Evolutionary conservation across 1,139 yeast species (phyloP).

Genomic region (Yamadazyma dushanensis): DNA sequence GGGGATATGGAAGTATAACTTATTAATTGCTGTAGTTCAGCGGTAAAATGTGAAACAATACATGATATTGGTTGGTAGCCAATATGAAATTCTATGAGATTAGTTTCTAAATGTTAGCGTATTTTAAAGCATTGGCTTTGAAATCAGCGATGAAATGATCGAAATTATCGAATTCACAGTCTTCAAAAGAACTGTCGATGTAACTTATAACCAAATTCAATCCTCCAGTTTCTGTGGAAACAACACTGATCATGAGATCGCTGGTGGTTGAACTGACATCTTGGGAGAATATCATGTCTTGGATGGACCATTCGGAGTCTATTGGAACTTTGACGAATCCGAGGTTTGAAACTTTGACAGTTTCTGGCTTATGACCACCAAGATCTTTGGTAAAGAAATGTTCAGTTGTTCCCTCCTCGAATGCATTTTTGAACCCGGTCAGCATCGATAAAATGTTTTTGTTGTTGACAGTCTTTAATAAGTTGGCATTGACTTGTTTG

Average conservation of each 20-base stretch:
- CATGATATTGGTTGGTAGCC: too few species aligned
- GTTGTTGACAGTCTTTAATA: constrained; percentile 22
- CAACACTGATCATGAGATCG: constrained; percentile 35
- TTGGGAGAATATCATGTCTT: constrained; percentile 37
- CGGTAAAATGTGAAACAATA: too few species aligned
- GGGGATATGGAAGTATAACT: too few species aligned
- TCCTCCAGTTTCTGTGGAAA: constrained; percentile 37
- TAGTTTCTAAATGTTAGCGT: too few species aligned
- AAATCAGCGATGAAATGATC: constrained; percentile 23
- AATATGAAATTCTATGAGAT: too few species aligned
- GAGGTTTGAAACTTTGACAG: constrained; percentile 40
- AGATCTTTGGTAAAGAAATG: constrained; percentile 23
- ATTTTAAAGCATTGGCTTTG: constrained; percentile 18
- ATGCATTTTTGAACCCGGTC: constrained; percentile 21
- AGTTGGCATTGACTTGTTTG: constrained; percentile 20
- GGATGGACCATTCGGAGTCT: constrained; percentile 23
- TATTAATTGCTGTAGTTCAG: too few species aligned
- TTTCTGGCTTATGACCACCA: constrained; percentile 32
- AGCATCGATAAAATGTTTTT: constrained; percentile 25
- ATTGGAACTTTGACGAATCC: constrained; percentile 29
- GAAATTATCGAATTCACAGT: constrained; percentile 23
- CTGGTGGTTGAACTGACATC: constrained; percentile 37
- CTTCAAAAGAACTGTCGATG: constrained; percentile 26
- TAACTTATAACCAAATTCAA: constrained; percentile 37
- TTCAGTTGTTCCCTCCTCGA: constrained; percentile 4